Evolutionary conservation across 164 flowering plant genomes (phyloP), one percentile per base, ranked within the genome.

Genomic region (Nymphaea thermarum): DNA sequence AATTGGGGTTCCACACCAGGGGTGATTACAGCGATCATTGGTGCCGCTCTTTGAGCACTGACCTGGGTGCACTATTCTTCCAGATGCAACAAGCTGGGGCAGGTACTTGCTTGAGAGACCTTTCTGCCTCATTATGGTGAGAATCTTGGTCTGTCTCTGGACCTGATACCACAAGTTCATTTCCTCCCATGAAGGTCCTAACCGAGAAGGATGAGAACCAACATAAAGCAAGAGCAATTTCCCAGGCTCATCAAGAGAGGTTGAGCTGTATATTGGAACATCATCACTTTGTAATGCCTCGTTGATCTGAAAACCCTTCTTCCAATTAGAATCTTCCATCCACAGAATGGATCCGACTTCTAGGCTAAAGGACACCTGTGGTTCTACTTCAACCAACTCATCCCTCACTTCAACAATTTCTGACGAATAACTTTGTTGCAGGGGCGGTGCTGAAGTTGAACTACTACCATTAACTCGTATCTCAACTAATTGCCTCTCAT

Each of bases 101-200:
- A 93, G 76, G 75, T 88, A 81, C 68, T 82, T 87, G 75, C 93
- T 81, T 3, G 88, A 87, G 14, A 89, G 71, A 17, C 93, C 96
- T 71, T 86, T 83, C 65, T 93, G 90, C 73, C 81, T 93, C 88
- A 93, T 84, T 16, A 84, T 68, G 43, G 78, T 87, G 71, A 93
- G 71, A 60, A 93, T 71, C 76, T 87, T 90, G 18, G 92, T 90
- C 78, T 93, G 98, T 71, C 98, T 83, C 75, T 93, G 98, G 61
- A 93, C 98, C 71, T 83, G 89, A 75, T 93, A 93, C 98, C 98
- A 93, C 17, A 84, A 75, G 71, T 80, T 86, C 97, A 93, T 90
- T 71, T 88, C 91, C 73, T 88, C 89, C 93, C 87, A 89, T 8
- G 98, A 85, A 14, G 93, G 93, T 75, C 89, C 98, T 69, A 93